Evolutionary conservation across 495 filamentous ascomycete species (phyloP).

Genomic region (Aspergillus conjunctus): DNA sequence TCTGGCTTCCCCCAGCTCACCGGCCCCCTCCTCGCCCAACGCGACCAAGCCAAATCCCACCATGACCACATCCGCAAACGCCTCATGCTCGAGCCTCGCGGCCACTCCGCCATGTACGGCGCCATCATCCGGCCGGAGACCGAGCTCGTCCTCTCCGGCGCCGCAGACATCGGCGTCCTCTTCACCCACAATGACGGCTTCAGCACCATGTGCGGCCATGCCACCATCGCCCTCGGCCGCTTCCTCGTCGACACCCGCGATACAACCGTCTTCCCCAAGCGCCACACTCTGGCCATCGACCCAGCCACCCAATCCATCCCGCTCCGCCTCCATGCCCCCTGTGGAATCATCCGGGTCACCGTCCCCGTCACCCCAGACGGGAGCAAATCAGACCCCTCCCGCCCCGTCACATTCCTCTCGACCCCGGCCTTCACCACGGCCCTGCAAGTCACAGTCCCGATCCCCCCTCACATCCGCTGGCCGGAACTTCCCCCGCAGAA

Average conservation of each 20-base stretch:
- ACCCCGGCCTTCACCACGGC: conserved; percentile 30
- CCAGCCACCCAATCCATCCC: neutral
- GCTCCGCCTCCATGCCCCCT: conserved; percentile 16
- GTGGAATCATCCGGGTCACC: conserved; percentile 12
- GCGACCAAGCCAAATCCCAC: conserved; percentile 26
- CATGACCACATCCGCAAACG: conserved; percentile 33
- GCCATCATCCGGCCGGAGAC: conserved; percentile 34
- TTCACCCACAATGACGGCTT: conserved; percentile 72
- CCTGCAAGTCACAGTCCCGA: conserved; percentile 14
- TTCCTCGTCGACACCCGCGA: conserved; percentile 36
- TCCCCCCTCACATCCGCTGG: conserved; percentile 29
- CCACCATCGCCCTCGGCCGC: conserved; percentile 39
- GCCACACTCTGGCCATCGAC: conserved; percentile 21
- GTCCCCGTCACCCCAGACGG: conserved; percentile 13
- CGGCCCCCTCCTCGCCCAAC: conserved; percentile 33
- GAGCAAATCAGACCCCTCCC: conserved; percentile 9
- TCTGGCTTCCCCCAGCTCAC: conserved; percentile 31
- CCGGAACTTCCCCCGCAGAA: conserved; percentile 22
- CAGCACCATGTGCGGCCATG: conserved; percentile 69
- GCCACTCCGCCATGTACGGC: conserved; percentile 40
- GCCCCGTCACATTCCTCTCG: conserved; percentile 28
- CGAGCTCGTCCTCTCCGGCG: conserved; percentile 36
- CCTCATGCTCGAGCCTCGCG: conserved; percentile 38
- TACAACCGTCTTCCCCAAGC: conserved; percentile 25
- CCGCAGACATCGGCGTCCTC: conserved; percentile 53